A percentile compares a stretch with the other conserved stretches of the same genome.
Conservation (phyloP, 257 asterid genomes). For the Nemophila menziesii region DNA sequence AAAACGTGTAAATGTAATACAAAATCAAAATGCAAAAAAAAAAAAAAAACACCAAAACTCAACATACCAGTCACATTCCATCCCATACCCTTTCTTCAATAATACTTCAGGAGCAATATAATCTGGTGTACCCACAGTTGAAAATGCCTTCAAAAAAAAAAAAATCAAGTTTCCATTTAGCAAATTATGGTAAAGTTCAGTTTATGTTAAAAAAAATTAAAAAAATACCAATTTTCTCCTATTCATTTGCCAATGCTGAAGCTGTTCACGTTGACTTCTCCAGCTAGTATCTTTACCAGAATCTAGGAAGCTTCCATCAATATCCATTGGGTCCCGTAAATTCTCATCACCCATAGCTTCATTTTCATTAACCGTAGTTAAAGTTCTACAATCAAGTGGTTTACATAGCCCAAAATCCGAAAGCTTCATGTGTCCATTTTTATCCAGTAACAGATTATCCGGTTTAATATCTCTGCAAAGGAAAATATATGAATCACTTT, state of each 20-base stretch:
- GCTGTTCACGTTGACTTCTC: conserved; percentile 46
- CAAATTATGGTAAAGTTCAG: background rate
- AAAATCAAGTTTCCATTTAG: conserved; percentile 2
- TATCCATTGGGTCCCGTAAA: conserved; percentile 38
- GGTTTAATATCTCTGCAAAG: conserved; percentile 20
- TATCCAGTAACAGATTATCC: conserved; percentile 20
- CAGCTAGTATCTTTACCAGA: conserved; percentile 29
- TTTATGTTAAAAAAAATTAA: background rate
- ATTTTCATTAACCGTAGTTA: conserved; percentile 6
- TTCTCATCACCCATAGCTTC: conserved; percentile 28
- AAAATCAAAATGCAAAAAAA: conserved; percentile 6
- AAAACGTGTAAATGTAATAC: conserved; percentile 11
- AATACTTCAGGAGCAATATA: conserved; percentile 24
- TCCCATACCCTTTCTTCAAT: conserved; percentile 22
- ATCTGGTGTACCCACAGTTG: conserved; percentile 25
- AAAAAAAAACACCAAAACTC: background rate
- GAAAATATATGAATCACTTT: background rate
- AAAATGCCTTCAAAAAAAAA: conserved; percentile 21
- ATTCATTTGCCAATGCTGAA: conserved; percentile 59
- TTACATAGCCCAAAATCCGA: conserved; percentile 26
- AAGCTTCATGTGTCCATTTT: conserved; percentile 21
- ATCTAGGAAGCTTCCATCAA: conserved; percentile 35
- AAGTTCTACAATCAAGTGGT: conserved; percentile 16
- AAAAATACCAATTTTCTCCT: conserved; percentile 42
- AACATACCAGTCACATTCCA: conserved; percentile 33